Conservation (phyloP, 257 asterid species). For the Salvia miltiorrhiza region DNA sequence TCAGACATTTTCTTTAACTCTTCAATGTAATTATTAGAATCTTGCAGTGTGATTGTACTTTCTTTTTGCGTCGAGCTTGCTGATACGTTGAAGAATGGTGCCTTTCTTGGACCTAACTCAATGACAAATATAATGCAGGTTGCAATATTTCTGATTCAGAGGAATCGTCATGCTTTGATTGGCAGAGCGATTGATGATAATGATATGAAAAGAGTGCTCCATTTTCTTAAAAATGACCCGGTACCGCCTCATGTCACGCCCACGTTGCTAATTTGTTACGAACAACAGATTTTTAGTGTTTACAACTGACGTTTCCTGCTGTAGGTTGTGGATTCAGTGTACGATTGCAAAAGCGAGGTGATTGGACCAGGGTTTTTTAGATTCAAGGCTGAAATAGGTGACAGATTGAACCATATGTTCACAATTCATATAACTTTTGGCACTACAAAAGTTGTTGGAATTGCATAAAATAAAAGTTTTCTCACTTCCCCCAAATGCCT, state of each 20-base stretch:
- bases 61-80: neutral
- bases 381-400: slow-evolving; percentile 99
- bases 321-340: slow-evolving; percentile 88
- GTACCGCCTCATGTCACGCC: slow-evolving; percentile 38
- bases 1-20: neutral
- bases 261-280: slow-evolving; percentile 4
- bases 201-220: slow-evolving; percentile 87
- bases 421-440: slow-evolving; percentile 15
- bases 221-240: slow-evolving; percentile 76
- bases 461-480: neutral
- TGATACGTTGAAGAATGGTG: neutral
- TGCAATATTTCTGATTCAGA: slow-evolving; percentile 90
- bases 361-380: slow-evolving; percentile 98
- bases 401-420: slow-evolving; percentile 12
- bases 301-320: slow-evolving; percentile 7
- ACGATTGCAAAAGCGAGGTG: slow-evolving; percentile 99
- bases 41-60: slow-evolving; percentile 1
- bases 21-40: neutral
- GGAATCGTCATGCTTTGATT: slow-evolving; percentile 96
- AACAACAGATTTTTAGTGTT: slow-evolving; percentile 16
- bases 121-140: slow-evolving; percentile 49
- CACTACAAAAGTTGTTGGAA: neutral
- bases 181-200: slow-evolving; percentile 92
- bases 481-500: neutral
- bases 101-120: slow-evolving; percentile 16